phyloP scores from a whole-genome alignment of 1,284 basidiomycete species.

The Naganishia albida region DNA sequence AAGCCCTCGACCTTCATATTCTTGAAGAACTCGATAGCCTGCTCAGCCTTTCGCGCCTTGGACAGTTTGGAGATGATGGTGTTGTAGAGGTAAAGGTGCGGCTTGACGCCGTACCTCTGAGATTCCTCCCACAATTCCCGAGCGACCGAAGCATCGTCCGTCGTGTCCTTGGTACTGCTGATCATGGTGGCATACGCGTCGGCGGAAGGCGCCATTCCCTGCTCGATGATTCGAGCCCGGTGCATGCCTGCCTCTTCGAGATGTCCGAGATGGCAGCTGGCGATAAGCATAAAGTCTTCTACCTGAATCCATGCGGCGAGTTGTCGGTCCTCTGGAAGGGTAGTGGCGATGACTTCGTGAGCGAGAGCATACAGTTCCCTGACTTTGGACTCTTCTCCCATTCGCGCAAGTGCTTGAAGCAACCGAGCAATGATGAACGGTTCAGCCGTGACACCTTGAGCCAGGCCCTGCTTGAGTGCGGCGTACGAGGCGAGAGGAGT shows the following conservation, averaged over 20 bases:
- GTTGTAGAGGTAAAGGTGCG: conserved; percentile 88
- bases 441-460: conserved; percentile 35
- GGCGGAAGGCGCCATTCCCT: conserved; percentile 75
- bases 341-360: conserved; percentile 62
- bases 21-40: conserved; percentile 80
- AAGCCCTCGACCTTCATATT: conserved; percentile 67
- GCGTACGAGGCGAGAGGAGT: conserved; percentile 30
- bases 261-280: conserved; percentile 75
- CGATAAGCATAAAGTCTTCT: conserved; percentile 86
- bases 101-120: conserved; percentile 66
- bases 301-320: conserved; percentile 68
- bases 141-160: conserved; percentile 86
- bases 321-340: conserved; percentile 46
- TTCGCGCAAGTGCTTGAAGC: conserved; percentile 68
- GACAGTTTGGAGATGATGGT: conserved; percentile 92
- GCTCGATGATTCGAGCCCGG: conserved; percentile 72
- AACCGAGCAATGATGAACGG: conserved; percentile 61
- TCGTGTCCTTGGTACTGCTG: conserved; percentile 82
- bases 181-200: conserved; percentile 91
- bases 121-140: conserved; percentile 80
- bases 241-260: conserved; percentile 78
- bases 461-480: conserved; percentile 34
- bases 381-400: conserved; percentile 64
- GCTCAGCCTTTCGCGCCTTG: conserved; percentile 86
- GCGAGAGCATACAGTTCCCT: conserved; percentile 69